Percentiles rank a stretch among this genome's conserved stretches.
Conservation (phyloP, 345 rosid genomes). For the Litchi chinensis region DNA sequence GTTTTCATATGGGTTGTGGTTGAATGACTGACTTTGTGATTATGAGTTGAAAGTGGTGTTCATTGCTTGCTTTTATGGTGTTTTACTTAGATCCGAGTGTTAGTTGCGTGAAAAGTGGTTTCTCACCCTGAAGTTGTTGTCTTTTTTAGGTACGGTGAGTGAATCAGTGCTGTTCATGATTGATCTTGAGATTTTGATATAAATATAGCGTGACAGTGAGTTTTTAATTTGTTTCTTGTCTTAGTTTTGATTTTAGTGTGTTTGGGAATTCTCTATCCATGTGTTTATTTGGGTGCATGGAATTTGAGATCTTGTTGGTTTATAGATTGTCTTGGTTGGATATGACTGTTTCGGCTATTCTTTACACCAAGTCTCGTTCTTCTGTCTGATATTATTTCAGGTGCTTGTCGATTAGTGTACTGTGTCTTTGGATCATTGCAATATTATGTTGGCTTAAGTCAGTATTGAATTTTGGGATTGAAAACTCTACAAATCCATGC, state of each 20-base stretch:
- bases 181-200: slow-evolving; percentile 9
- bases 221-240: not conserved
- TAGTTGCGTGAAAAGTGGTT: slow-evolving; percentile 12
- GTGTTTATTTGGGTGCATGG: not conserved
- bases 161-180: not conserved
- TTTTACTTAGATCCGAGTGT: slow-evolving; percentile 18
- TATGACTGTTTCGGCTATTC: not conserved
- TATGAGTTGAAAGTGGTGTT: not conserved
- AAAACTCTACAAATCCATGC: not conserved
- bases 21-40: not conserved
- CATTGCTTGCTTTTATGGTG: slow-evolving; percentile 14
- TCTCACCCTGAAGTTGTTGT: not conserved
- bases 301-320: slow-evolving; percentile 5
- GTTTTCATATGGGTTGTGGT: slow-evolving; percentile 6
- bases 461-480: not conserved
- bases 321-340: not conserved
- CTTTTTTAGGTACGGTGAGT: not conserved
- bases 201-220: not conserved
- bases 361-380: not conserved
- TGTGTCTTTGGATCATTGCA: not conserved
- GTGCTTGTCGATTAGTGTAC: not conserved
- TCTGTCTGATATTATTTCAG: not conserved
- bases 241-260: not conserved
- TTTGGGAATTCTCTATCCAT: not conserved
- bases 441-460: not conserved